Evolutionary conservation across 1,284 basidiomycete genomes (phyloP).

Genomic region (Cryptococcus neoformans): DNA sequence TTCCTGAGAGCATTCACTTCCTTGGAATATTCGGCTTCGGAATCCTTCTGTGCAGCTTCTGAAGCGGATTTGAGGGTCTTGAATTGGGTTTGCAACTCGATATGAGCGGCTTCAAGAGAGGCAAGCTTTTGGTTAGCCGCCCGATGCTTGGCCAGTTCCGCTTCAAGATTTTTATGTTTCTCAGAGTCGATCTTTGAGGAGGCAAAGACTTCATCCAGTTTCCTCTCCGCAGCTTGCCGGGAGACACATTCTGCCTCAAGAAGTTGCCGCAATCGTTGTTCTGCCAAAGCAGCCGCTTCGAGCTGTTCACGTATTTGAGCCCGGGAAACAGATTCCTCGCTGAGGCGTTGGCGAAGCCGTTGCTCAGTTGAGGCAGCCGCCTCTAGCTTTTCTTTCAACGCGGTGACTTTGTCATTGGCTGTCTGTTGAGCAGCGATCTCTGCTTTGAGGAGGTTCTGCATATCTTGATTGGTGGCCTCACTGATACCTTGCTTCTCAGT

Average conservation of each 20-base stretch:
- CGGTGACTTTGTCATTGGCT: slow-evolving; percentile 3
- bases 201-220: background rate
- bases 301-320: background rate
- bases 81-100: background rate
- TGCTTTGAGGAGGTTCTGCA: background rate
- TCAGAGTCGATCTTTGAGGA: background rate
- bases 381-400: background rate
- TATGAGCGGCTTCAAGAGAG: background rate
- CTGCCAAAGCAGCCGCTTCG: background rate
- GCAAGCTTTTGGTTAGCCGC: background rate
- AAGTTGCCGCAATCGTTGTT: background rate
- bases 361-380: background rate
- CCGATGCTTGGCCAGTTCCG: background rate
- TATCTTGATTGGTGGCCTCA: background rate
- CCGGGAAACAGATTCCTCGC: background rate
- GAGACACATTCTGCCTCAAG: background rate
- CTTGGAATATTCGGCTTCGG: slow-evolving; percentile 6
- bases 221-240: background rate
- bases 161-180: background rate
- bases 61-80: background rate
- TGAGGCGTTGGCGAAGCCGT: background rate
- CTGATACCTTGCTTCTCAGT: background rate
- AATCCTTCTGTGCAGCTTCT: background rate
- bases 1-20: slow-evolving; percentile 8
- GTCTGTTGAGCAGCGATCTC: background rate